phyloP scores from a whole-genome alignment of 108 stramenopile genomes.

The Cyclotella sp. region DNA sequence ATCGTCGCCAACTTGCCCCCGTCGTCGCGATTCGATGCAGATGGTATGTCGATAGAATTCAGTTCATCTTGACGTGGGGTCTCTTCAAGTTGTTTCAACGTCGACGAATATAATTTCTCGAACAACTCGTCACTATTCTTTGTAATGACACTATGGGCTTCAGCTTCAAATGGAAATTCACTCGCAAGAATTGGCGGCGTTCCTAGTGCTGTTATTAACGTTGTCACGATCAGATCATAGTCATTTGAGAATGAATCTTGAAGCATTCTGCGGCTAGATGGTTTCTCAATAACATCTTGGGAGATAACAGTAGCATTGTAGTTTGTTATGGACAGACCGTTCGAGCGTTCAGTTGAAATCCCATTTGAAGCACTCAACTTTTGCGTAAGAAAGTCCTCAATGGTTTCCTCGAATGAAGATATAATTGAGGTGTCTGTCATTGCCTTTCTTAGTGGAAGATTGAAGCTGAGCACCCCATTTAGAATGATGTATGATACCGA shows the following conservation, averaged over 20 bases:
- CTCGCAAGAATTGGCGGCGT: constrained; percentile 15
- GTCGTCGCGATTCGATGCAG: neutral
- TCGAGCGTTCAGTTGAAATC: neutral
- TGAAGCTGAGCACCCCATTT: constrained; percentile 25
- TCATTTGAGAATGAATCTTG: neutral
- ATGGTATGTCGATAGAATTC: neutral
- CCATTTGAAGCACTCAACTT: constrained; percentile 6
- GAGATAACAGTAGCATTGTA: constrained; percentile 22
- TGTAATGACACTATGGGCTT: constrained; percentile 1
- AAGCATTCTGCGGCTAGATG: neutral
- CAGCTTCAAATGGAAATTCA: constrained; percentile 29
- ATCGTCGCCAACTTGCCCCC: neutral
- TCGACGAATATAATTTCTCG: constrained; percentile 19
- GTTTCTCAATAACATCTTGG: constrained; percentile 2
- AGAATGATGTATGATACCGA: constrained; percentile 3
- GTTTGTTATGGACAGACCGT: neutral
- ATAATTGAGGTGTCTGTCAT: constrained; percentile 5
- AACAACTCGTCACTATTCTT: constrained; percentile 27
- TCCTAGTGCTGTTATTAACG: constrained; percentile 13
- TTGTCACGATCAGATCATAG: constrained; percentile 18
- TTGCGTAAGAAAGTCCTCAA: constrained; percentile 27
- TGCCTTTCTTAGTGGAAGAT: constrained; percentile 3
- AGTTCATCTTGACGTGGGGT: neutral
- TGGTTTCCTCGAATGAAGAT: constrained; percentile 26
- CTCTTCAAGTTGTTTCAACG: constrained; percentile 13